Evolutionary conservation across 1,139 yeast species (phyloP).

Genomic region (Taphrina confusa): DNA sequence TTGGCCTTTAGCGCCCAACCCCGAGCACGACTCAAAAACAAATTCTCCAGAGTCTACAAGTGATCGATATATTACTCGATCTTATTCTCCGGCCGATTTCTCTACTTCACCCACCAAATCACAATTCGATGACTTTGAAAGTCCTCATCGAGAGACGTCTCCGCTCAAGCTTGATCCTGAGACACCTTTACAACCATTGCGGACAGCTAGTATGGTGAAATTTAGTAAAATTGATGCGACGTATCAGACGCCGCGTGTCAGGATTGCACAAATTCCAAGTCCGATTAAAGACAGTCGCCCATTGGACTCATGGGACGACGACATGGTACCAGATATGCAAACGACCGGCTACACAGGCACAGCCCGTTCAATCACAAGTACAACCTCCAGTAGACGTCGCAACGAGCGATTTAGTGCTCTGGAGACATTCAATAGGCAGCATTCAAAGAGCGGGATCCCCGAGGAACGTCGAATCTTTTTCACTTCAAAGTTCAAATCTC

Average conservation of each 20-base stretch:
- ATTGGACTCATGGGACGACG: background rate
- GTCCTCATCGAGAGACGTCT: background rate
- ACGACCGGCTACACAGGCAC: background rate
- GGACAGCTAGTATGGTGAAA: background rate
- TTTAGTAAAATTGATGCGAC: background rate
- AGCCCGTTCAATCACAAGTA: conserved; percentile 14
- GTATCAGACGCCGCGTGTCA: background rate
- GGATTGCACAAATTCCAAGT: background rate
- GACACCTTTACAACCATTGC: background rate
- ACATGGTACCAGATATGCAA: conserved; percentile 5
- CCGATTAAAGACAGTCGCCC: background rate
- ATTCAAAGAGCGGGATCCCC: background rate
- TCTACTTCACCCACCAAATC: conserved; percentile 3
- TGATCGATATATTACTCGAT: background rate
- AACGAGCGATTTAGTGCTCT: background rate
- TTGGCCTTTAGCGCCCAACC: conserved; percentile 10
- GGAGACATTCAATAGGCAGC: conserved; percentile 10
- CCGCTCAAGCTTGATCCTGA: background rate
- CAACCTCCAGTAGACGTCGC: conserved; percentile 3
- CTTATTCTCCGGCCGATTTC: background rate
- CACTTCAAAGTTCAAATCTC: conserved; percentile 11
- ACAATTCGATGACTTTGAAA: background rate
- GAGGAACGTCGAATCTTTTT: conserved; percentile 1
- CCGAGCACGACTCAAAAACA: background rate
- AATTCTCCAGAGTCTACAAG: background rate